Conservation (phyloP, 2,329 filamentous ascomycete genomes). For the Ilyonectria robusta region DNA sequence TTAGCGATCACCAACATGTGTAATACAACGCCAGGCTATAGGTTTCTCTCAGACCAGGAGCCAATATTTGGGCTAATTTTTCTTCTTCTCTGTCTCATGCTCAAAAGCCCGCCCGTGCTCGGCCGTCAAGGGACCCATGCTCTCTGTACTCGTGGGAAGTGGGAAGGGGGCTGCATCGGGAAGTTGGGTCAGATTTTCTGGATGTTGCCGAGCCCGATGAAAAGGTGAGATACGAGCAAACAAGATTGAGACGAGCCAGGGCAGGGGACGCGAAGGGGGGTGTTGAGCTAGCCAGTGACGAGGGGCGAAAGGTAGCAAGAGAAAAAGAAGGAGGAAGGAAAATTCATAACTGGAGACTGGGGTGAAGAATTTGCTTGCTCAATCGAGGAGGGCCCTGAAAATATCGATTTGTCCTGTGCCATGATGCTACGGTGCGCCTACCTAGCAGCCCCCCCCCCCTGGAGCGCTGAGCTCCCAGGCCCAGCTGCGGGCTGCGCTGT, state of each 20-base stretch:
- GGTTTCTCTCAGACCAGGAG: neutral
- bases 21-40: slow-evolving; percentile 11
- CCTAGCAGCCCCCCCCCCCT: neutral
- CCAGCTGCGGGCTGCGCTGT: slow-evolving; percentile 18
- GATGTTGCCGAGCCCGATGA: slow-evolving; percentile 29
- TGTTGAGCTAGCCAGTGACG: slow-evolving; percentile 4
- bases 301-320: slow-evolving; percentile 6
- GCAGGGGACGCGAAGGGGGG: neutral
- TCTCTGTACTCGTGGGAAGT: slow-evolving; percentile 30
- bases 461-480: slow-evolving; percentile 8
- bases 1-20: slow-evolving; percentile 9
- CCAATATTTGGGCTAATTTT: slow-evolving; percentile 6
- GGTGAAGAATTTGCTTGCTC: neutral
- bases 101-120: slow-evolving; percentile 18
- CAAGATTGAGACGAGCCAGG: slow-evolving; percentile 14
- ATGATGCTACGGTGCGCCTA: neutral
- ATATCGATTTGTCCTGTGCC: neutral
- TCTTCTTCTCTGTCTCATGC: slow-evolving; percentile 8
- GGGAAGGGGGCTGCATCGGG: slow-evolving; percentile 35
- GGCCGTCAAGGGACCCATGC: slow-evolving; percentile 25
- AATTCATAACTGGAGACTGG: neutral
- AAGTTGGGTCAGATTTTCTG: slow-evolving; percentile 33
- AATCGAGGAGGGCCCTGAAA: slow-evolving; percentile 11
- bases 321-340: neutral
- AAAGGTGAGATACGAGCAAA: slow-evolving; percentile 32